phyloP scores from a whole-genome alignment of 2,329 filamentous ascomycete species.

The Plectosphaerella sp. region DNA sequence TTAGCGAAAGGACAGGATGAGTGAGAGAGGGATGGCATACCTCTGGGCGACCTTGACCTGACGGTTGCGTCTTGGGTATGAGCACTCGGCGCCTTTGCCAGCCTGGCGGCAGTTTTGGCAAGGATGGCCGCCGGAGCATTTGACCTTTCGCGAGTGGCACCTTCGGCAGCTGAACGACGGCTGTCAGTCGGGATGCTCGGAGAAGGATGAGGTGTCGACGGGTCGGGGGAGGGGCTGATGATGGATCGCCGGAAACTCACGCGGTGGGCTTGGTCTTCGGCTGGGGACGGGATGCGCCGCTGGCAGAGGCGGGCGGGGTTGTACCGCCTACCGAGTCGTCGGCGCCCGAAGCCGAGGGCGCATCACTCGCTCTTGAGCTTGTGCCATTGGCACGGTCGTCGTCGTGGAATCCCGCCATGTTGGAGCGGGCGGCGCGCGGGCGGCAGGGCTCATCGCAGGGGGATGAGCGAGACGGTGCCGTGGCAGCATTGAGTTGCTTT shows the following conservation, averaged over 20 bases:
- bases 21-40: slow-evolving; percentile 19
- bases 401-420: background rate
- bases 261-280: slow-evolving; percentile 11
- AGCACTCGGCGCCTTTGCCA: slow-evolving; percentile 22
- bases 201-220: too few relatives aligned
- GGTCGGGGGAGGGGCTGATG: background rate
- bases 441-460: background rate
- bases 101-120: slow-evolving; percentile 26
- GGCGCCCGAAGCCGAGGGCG: background rate
- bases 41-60: slow-evolving; percentile 26
- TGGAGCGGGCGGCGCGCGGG: background rate
- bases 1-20: slow-evolving; percentile 6
- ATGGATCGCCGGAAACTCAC: slow-evolving; percentile 3
- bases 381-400: background rate
- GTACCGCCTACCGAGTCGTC: background rate
- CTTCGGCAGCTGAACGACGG: slow-evolving; percentile 11
- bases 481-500: background rate
- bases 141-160: slow-evolving; percentile 28
- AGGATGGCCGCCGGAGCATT: slow-evolving; percentile 26
- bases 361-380: background rate
- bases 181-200: slow-evolving; percentile 10
- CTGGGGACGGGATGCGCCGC: background rate
- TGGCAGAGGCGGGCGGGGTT: background rate
- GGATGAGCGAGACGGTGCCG: background rate
- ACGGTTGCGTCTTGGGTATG: slow-evolving; percentile 25